Base-by-base conservation (phyloP, 768 basidiomycete species). In the Phylloporus sp. region DNA sequence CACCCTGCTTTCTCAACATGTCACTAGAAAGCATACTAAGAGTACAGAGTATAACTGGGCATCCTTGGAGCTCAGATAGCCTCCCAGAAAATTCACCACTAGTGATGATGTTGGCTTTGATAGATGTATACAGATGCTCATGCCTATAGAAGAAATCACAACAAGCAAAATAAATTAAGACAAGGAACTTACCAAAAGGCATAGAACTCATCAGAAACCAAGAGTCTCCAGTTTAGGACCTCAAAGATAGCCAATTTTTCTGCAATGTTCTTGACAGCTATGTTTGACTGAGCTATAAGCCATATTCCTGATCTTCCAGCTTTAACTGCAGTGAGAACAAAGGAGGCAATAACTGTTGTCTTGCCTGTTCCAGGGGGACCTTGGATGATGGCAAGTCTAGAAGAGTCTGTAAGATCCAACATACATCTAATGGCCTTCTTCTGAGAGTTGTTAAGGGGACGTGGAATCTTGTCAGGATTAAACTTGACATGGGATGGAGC, bases 191-290 rank as follows among this genome's bases (percentile, higher is more conserved):
- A 88, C 88, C 89, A 90, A 53, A 74, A 76, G 63, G 65, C 67
- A 56, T 81, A 76, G 61, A 91, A 93, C 1, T 84, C 79, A 70
- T 60, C 70, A 1, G 90, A 85, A n/a, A 91, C 85, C 4, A 92
- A 63, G 2, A 93, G 72, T 54, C 73, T 82, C 78, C 82, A 93
- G 9, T 78, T 57, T 4, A 57, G 39, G 52, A 88, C 80, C 0
- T 70, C 75, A 61, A 78, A 71, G 8, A 75, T 67, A n/a, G 73
- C 67, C 16, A 93, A 70, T 70, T 90, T 89, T 61, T 88, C 86
- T 47, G 88, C 90, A 70, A 93, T 91, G 58, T 93, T 92, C 67
- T 90, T 91, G 20, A 92, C 91, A 42, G 88, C 91, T 44, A 92
- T 81, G 73, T 93, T 93, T 16, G 86, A 87, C 61, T 93, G 87